Base-by-base conservation (phyloP, 1,284 basidiomycete species). In the Fomitopsis palustris region DNA sequence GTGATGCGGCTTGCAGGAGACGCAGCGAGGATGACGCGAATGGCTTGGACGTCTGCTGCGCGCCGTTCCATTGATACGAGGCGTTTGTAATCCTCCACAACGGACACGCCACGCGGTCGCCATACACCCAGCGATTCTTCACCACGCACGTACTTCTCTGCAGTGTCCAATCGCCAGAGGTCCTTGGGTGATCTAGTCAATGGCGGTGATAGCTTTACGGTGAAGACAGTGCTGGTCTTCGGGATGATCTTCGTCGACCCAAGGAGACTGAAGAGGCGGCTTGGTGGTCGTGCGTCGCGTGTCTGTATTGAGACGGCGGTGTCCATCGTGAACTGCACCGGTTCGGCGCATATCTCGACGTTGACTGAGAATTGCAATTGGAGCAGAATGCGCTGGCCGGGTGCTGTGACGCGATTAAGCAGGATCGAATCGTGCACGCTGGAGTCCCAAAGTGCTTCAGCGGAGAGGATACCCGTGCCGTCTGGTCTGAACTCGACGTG, bases 101-200 rank as follows among this genome's bases (percentile, higher is more conserved):
- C 84, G 1, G 88, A 88, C 10, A 98, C 82, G 6, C 95, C 93
- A 29, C 96, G 82, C 41, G 96, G 88, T 65, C 87, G 90, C 96
- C 96, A 98, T 8, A 78, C 70, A 3, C 83, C 86, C 27, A 98
- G 79, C 3, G 82, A 75, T 68, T 98, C 95, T 70, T 98, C 95
- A 2, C 96, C 95, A 25, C 88, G 82, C 0, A 99, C 94, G 71
- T 96, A 96, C 72, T 94, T 96, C 71, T 92, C 90, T 17, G 91
- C 88, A 1, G 96, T 98, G 75, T 98, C 95, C 55, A 98, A 79
- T 53, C 95, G 81, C 96, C 96, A 98, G 12, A 98, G 80, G 62
- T 98, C 96, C 70, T 86, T 85, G 1, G 93, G 85, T 2, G 90
- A 94, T 43, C 93, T 88, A 8, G 93, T 96, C 62, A 94, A 75